These are phyloP conservation scores for Penicillium turbatum DNA, from an alignment of 495 filamentous ascomycete species.

Conservation along the genomic window DNA sequence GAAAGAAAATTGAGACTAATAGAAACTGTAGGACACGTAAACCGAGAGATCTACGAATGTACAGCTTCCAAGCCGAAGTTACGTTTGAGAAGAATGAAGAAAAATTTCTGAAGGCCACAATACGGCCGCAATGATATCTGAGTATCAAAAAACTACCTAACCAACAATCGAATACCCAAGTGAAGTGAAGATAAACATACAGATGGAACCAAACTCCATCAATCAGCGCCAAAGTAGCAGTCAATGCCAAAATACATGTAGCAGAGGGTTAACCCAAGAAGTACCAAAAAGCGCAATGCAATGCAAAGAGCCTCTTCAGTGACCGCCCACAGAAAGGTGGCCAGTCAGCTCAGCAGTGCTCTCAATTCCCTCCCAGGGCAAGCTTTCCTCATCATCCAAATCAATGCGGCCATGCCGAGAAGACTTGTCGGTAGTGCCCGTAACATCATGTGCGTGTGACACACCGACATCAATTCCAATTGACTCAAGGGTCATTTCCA, in stretches of 20 bases:
- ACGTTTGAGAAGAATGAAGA: neutral
- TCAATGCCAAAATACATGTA: constrained; percentile 1
- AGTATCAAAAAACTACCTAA: constrained; percentile 4
- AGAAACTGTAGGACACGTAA: neutral
- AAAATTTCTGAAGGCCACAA: neutral
- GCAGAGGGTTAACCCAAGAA: neutral
- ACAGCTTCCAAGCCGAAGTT: neutral
- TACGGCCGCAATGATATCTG: constrained; percentile 5
- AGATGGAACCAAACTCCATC: constrained; percentile 5
- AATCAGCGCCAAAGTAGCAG: constrained; percentile 1
- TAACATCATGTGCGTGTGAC: constrained; percentile 25
- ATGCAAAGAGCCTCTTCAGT: constrained; percentile 3
- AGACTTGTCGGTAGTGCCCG: constrained; percentile 34
- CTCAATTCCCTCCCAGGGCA: constrained; percentile 53
- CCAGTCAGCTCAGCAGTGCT: constrained; percentile 47
- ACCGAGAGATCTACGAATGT: neutral
- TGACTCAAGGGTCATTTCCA: constrained; percentile 63
- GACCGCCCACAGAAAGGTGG: constrained; percentile 11
- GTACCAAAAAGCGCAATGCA: constrained; percentile 1
- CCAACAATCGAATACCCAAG: constrained; percentile 5
- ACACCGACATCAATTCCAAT: constrained; percentile 47
- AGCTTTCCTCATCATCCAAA: constrained; percentile 38
- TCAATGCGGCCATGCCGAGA: constrained; percentile 28
- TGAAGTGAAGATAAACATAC: constrained; percentile 8
- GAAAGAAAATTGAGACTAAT: neutral